Base-by-base conservation (phyloP, 2,329 filamentous ascomycete genomes). In the Pezicula radicicola region DNA sequence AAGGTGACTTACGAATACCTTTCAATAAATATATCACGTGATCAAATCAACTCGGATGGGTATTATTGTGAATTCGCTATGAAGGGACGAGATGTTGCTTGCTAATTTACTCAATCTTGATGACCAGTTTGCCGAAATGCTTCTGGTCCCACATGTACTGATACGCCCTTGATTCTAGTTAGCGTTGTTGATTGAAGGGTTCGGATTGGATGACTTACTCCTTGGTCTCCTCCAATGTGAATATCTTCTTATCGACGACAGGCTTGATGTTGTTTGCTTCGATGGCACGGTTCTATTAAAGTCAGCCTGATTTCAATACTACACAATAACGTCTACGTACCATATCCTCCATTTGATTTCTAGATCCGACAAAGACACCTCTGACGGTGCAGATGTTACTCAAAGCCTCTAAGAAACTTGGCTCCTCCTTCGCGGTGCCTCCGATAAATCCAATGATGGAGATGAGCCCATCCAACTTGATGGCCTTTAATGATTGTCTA, bases 341-440 rank as follows among this genome's bases (percentile, higher is more conserved):
- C 68, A 81, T 77, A 9, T 79, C 77, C 63, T 80, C 75, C 66
- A 80, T 73, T 67, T 77, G 72, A 3, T 63, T 41, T 15, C 75
- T 64, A 59, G 54, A 76, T 4, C 78, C 78, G 6, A 75, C 73
- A 40, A 76, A 64, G 3, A 80, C 56, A 27, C 76, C 76, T 3
- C 78, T 66, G 6, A 72, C 70, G 0, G 71, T 79, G 63, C 72
- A 73, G 10, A 68, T 47, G 18, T 62, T 67, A 21, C 15, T 54
- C 50, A 68, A 53, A 28, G 46, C 46, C 51, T 69, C 66, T 59
- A 72, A 43, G 54, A 69, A 63, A 49, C 57, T 30, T 46, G 57
- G 59, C 52, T 64, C 50, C 43, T 66, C 50, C 50, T 65, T 48
- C 3, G 37, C 49, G 3, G 42, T 39, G 9, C 60, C 66, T 9